phyloP scores from a whole-genome alignment of 768 basidiomycete species.

The Xerocomellus chrysenteron region DNA sequence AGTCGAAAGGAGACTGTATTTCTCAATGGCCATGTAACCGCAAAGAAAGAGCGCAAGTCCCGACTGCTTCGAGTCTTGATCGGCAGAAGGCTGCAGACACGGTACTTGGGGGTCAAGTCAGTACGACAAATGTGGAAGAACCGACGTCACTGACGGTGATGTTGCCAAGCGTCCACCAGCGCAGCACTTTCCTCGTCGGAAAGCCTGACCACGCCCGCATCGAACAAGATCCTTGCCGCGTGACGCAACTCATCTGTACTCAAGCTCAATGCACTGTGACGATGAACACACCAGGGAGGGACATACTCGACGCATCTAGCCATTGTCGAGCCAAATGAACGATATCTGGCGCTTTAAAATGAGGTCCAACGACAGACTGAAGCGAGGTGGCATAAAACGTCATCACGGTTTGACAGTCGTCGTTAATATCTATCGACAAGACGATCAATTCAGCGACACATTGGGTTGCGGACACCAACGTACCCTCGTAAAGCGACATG shows the following conservation, averaged over 20 bases:
- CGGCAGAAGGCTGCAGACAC: slow-evolving; percentile 55
- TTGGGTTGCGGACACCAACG: background rate
- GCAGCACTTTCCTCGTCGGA: slow-evolving; percentile 63
- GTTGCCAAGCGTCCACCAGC: slow-evolving; percentile 64
- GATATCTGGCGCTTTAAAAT: slow-evolving; percentile 68
- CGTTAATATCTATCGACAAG: slow-evolving; percentile 54
- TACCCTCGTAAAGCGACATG: slow-evolving; percentile 74
- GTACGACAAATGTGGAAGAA: background rate
- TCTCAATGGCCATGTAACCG: slow-evolving; percentile 79
- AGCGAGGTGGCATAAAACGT: slow-evolving; percentile 81
- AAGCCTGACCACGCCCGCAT: slow-evolving; percentile 65
- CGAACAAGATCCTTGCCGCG: slow-evolving; percentile 76
- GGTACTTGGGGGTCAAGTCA: slow-evolving; percentile 47
- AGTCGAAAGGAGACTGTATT: slow-evolving; percentile 71
- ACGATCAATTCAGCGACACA: background rate
- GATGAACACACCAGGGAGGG: background rate
- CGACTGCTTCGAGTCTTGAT: slow-evolving; percentile 55
- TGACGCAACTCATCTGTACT: slow-evolving; percentile 68
- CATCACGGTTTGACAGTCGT: slow-evolving; percentile 69
- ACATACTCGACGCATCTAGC: slow-evolving; percentile 71
- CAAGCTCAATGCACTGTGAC: slow-evolving; percentile 5
- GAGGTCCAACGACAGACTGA: slow-evolving; percentile 53
- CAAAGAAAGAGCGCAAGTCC: slow-evolving; percentile 78
- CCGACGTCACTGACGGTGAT: slow-evolving; percentile 47
- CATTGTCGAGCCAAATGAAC: slow-evolving; percentile 72